Conservation (phyloP, 768 basidiomycete genomes). For the Trametes cingulata region DNA sequence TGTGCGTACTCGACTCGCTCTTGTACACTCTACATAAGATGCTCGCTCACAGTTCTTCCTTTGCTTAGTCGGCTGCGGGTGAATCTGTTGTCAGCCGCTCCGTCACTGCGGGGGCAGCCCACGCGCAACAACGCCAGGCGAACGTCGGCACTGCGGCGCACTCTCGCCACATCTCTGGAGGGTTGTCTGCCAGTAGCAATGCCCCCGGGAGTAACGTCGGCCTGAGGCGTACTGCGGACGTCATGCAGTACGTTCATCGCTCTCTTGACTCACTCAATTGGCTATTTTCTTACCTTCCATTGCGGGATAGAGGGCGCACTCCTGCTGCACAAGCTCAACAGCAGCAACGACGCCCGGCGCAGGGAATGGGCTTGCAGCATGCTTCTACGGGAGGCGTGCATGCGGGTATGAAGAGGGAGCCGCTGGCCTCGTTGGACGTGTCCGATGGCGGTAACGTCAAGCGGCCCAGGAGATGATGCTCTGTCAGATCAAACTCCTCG, state of each 20-base stretch:
- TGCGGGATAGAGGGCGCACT: background rate
- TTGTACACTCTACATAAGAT: too few species aligned
- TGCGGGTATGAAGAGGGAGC: constrained; percentile 18
- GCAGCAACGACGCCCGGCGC: constrained; percentile 12
- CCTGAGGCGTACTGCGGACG: constrained; percentile 23
- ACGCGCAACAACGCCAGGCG: too few species aligned
- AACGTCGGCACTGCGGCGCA: too few species aligned
- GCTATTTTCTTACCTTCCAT: background rate
- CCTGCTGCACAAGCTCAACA: constrained; percentile 7
- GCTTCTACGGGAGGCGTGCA: background rate
- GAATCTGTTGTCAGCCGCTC: too few species aligned
- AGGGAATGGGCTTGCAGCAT: constrained; percentile 24
- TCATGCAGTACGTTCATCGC: constrained; percentile 22
- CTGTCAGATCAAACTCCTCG: too few species aligned
- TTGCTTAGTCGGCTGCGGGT: too few species aligned
- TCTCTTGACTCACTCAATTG: background rate
- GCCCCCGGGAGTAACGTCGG: background rate
- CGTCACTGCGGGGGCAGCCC: too few species aligned
- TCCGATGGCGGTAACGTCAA: constrained; percentile 21
- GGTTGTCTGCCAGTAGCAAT: background rate
- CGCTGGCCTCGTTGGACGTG: constrained; percentile 17
- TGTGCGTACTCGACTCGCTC: background rate
- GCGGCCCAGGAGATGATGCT: constrained; percentile 13
- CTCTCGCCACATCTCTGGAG: background rate
- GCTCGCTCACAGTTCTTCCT: too few species aligned